Conservation (phyloP, 495 filamentous ascomycete genomes). For the Astrocystis sublimbata region DNA sequence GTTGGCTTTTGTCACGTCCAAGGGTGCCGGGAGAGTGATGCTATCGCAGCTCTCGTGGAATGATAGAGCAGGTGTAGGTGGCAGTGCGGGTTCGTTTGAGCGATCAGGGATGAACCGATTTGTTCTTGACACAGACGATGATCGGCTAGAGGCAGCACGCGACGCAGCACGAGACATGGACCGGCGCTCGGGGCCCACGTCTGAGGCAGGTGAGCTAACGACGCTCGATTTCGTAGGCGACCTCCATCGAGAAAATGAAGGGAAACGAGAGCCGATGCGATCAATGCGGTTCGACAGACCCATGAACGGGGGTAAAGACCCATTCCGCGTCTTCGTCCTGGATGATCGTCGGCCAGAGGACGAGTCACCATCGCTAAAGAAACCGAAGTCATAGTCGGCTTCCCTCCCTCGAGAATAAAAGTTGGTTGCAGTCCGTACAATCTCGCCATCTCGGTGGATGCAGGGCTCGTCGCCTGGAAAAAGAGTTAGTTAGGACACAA, state of each 20-base stretch:
- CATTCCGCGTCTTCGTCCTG: slow-evolving; percentile 62
- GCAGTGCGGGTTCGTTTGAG: slow-evolving; percentile 55
- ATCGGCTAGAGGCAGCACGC: slow-evolving; percentile 60
- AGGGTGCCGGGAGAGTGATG: slow-evolving; percentile 42
- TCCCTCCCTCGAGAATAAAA: slow-evolving; percentile 34
- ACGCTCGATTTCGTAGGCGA: slow-evolving; percentile 53
- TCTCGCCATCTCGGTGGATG: slow-evolving; percentile 39
- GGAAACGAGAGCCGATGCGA: slow-evolving; percentile 68
- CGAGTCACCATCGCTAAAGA: slow-evolving; percentile 62
- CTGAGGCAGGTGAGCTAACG: slow-evolving; percentile 50
- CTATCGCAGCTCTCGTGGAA: slow-evolving; percentile 62
- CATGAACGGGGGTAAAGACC: slow-evolving; percentile 62
- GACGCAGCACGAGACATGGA: slow-evolving; percentile 47
- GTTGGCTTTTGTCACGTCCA: slow-evolving; percentile 62
- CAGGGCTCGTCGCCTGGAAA: slow-evolving; percentile 47
- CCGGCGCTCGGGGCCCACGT: slow-evolving; percentile 45
- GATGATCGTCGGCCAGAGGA: slow-evolving; percentile 45
- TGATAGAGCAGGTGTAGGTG: slow-evolving; percentile 66
- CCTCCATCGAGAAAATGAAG: slow-evolving; percentile 69
- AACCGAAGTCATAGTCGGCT: slow-evolving; percentile 62
- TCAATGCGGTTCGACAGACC: slow-evolving; percentile 67
- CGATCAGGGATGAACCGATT: slow-evolving; percentile 49
- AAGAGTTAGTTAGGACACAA: slow-evolving; percentile 14
- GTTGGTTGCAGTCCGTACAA: slow-evolving; percentile 40
- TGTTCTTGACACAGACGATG: slow-evolving; percentile 68